Conservation (phyloP, 2,329 filamentous ascomycete genomes). For the Esteya vermicola region DNA sequence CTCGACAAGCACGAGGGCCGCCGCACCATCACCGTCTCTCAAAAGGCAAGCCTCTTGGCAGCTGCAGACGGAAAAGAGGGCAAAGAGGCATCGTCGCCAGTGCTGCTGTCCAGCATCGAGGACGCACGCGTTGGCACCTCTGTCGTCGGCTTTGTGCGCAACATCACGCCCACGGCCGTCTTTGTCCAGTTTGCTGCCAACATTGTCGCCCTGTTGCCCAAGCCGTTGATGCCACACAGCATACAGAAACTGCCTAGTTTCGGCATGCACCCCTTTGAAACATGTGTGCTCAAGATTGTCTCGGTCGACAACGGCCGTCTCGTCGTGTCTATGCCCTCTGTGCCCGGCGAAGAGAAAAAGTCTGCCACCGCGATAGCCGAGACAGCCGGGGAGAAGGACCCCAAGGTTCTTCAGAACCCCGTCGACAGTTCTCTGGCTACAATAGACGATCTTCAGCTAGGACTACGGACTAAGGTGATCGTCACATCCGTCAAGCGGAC, state of each 20-base stretch:
- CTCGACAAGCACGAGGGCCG: slow-evolving; percentile 74
- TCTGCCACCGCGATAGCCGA: slow-evolving; percentile 13
- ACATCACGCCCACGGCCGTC: slow-evolving; percentile 65
- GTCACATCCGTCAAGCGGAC: slow-evolving; percentile 80
- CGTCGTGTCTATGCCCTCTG: slow-evolving; percentile 35
- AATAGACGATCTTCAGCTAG: slow-evolving; percentile 60
- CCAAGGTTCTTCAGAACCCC: slow-evolving; percentile 19
- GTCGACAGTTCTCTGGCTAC: slow-evolving; percentile 50
- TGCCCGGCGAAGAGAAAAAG: slow-evolving; percentile 31
- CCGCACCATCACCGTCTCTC: slow-evolving; percentile 60
- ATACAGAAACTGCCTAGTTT: slow-evolving; percentile 54
- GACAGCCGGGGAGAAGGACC: not conserved
- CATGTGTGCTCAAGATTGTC: slow-evolving; percentile 56
- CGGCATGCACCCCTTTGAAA: slow-evolving; percentile 64
- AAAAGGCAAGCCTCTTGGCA: slow-evolving; percentile 70
- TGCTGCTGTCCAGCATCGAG: slow-evolving; percentile 56
- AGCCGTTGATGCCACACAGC: slow-evolving; percentile 61
- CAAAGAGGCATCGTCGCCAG: no score
- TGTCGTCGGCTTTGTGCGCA: slow-evolving; percentile 69
- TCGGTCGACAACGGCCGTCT: slow-evolving; percentile 64
- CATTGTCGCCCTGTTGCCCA: slow-evolving; percentile 66
- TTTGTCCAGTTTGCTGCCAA: slow-evolving; percentile 81
- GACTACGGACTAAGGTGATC: slow-evolving; percentile 59
- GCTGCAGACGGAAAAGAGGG: slow-evolving; percentile 47
- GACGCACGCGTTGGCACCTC: slow-evolving; percentile 55